Conservation (phyloP, 2,329 filamentous ascomycete genomes). For the Fusarium sarcochroum region DNA sequence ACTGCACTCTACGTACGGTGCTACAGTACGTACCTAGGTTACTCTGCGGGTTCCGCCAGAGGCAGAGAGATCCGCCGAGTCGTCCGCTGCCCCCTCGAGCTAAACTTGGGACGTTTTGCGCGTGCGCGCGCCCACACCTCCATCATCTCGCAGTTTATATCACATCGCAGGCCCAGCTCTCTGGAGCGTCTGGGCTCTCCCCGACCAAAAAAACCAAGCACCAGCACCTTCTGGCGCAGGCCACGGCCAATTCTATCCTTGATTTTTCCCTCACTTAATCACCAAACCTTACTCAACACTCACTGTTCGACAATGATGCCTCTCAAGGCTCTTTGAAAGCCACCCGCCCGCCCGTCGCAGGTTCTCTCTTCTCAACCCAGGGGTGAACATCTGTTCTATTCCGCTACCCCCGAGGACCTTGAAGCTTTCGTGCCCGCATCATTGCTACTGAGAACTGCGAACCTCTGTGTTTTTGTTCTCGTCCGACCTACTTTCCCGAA, state of each 20-base stretch:
- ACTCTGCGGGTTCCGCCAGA: conserved; percentile 36
- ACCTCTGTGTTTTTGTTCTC: conserved; percentile 25
- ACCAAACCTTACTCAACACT: conserved; percentile 22
- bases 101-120: conserved; percentile 48
- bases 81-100: conserved; percentile 44
- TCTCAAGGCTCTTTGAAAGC: conserved; percentile 46
- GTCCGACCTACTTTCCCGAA: conserved; percentile 28
- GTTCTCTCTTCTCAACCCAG: conserved; percentile 47
- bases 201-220: conserved; percentile 44
- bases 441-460: conserved; percentile 31
- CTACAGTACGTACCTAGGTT: conserved; percentile 21
- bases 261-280: conserved; percentile 12
- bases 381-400: conserved; percentile 44
- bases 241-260: conserved; percentile 32
- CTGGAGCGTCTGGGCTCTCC: conserved; percentile 43
- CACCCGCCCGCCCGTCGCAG: conserved; percentile 47
- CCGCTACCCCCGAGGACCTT: conserved; percentile 40
- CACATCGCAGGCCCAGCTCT: conserved; percentile 49
- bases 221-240: conserved; percentile 44
- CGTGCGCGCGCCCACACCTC: conserved; percentile 48
- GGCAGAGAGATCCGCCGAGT: conserved; percentile 42
- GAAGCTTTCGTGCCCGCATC: conserved; percentile 32
- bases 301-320: conserved; percentile 44
- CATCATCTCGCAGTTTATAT: conserved; percentile 48
- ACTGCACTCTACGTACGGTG: conserved; percentile 26